Evolutionary conservation across 2,329 filamentous ascomycete species (phyloP), one percentile per base, ranked within the genome.

Genomic region (Aspergillus brunneoviolaceus): DNA sequence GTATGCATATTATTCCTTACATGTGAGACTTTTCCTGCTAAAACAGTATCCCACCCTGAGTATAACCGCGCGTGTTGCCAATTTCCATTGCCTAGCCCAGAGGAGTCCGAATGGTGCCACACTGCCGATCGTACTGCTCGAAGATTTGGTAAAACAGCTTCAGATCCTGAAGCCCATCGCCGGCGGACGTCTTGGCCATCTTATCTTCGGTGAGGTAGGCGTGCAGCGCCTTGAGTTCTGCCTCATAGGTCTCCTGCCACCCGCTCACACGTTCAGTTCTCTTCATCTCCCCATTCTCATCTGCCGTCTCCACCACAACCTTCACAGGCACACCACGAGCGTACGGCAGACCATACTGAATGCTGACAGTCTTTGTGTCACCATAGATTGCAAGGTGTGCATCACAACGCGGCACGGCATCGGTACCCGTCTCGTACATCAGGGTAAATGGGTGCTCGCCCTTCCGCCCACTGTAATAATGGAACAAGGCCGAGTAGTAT

Each of bases 341-440:
- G 58, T 82, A 86, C 0, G 85, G 85, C 0, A 83, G 82, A 58
- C 88, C 83, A 63, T 83, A 86, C 39, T 81, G 68, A 11, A 88
- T 76, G 1, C 74, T 77, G 0, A 88, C 81, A 0, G 80, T 81
- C 72, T 87, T 88, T 6, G 78, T 74, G 16, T 76, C 69, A 0
- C 80, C 80, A 63, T 85, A 87, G 0, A 88, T 75, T 5, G 73
- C 72, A 3, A 77, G 35, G 63, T 74, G 71, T 1, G 74, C 72
- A 57, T 77, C 74, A 7, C 73, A 74, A 1, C 74, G 62, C 0
- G 84, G 82, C 0, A 88, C 79, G 0, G 70, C 66, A 63, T 84
- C 80, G 23, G 86, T 75, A 0, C 85, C 85, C 0, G 80, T 81
- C 63, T 88, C 85, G 63, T 87, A 88, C 0, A 80, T 77, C 2